Evolutionary conservation across 2,329 filamentous ascomycete species (phyloP).

Genomic region (Macroventuria anomochaeta): DNA sequence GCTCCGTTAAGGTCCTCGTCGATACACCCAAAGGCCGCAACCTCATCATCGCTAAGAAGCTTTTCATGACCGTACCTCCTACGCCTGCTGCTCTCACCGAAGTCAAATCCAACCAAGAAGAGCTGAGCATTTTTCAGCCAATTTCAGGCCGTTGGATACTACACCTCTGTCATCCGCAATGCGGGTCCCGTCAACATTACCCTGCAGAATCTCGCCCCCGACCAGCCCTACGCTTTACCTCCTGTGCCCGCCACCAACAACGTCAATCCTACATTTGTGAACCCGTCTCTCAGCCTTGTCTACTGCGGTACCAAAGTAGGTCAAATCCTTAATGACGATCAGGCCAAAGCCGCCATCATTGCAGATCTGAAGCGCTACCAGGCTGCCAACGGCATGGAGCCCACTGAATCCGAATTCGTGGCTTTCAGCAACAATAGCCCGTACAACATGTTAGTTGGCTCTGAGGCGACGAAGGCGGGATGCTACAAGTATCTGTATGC

Average conservation of each 20-base stretch:
- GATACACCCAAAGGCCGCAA: slow-evolving; percentile 23
- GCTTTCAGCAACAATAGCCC: slow-evolving; percentile 37
- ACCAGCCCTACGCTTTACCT: slow-evolving; percentile 39
- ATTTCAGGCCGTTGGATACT: slow-evolving; percentile 50
- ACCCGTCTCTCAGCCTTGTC: slow-evolving; percentile 15
- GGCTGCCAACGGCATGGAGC: slow-evolving; percentile 6
- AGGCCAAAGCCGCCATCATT: slow-evolving; percentile 27
- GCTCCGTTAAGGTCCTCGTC: slow-evolving; percentile 18
- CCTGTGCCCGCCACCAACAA: slow-evolving; percentile 5
- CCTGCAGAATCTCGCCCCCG: slow-evolving; percentile 35
- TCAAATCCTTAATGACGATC: slow-evolving; percentile 18
- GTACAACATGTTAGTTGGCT: slow-evolving; percentile 23
- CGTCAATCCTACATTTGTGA: neutral
- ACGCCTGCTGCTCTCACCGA: slow-evolving; percentile 41
- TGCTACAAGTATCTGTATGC: slow-evolving; percentile 33
- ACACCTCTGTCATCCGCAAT: slow-evolving; percentile 48
- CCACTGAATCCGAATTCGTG: slow-evolving; percentile 26
- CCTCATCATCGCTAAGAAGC: slow-evolving; percentile 48
- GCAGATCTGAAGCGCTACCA: slow-evolving; percentile 22
- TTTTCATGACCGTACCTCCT: slow-evolving; percentile 54
- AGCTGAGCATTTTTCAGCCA: slow-evolving; percentile 48
- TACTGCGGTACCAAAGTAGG: slow-evolving; percentile 28
- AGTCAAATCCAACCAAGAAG: slow-evolving; percentile 47
- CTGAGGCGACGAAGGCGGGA: slow-evolving; percentile 23
- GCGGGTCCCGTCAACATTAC: slow-evolving; percentile 41